These are phyloP conservation scores for Zasmidium citrigriseum DNA, from an alignment of 2,329 filamentous ascomycete genomes.

Conservation along the genomic window DNA sequence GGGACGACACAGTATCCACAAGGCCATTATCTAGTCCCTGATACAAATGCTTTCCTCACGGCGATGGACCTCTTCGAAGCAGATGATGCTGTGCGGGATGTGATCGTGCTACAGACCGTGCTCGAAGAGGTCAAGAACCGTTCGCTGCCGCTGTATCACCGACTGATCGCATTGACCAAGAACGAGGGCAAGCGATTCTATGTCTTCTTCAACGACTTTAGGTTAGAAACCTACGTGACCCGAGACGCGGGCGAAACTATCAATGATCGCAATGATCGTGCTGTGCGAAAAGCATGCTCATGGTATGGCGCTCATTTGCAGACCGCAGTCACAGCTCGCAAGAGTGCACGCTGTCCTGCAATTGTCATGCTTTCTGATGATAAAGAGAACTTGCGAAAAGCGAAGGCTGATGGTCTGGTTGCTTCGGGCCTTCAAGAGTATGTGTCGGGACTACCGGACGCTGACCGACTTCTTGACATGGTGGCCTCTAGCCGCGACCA, in stretches of 20 bases:
- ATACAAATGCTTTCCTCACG: constrained; percentile 93
- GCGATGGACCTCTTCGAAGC: constrained; percentile 98
- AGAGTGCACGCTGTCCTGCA: constrained; percentile 63
- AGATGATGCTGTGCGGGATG: constrained; percentile 87
- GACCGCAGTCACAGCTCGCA: constrained; percentile 58
- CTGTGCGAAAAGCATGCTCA: constrained; percentile 78
- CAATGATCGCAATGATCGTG: constrained; percentile 94
- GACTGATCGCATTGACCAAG: constrained; percentile 84
- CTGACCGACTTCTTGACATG: constrained; percentile 87
- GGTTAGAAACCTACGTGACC: constrained; percentile 82
- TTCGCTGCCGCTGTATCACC: constrained; percentile 92
- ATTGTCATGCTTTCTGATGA: constrained; percentile 96
- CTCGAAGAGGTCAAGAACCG: constrained; percentile 94
- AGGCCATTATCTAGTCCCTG: constrained; percentile 92
- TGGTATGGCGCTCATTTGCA: constrained; percentile 88
- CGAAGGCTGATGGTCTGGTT: constrained; percentile 71
- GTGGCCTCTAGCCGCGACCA: constrained; percentile 77
- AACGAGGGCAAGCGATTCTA: constrained; percentile 98
- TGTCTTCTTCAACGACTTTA: constrained; percentile 98
- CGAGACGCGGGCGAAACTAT: constrained; percentile 79
- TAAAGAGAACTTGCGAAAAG: constrained; percentile 80
- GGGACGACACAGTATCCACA: constrained; percentile 79
- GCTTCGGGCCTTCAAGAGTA: constrained; percentile 71
- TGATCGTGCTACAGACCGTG: constrained; percentile 94
- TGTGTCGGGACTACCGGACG: constrained; percentile 79